A percentile compares a stretch with the other conserved stretches of the same genome.
phyloP scores from a whole-genome alignment of 306 rosid species.

The Lagenaria siceraria region DNA sequence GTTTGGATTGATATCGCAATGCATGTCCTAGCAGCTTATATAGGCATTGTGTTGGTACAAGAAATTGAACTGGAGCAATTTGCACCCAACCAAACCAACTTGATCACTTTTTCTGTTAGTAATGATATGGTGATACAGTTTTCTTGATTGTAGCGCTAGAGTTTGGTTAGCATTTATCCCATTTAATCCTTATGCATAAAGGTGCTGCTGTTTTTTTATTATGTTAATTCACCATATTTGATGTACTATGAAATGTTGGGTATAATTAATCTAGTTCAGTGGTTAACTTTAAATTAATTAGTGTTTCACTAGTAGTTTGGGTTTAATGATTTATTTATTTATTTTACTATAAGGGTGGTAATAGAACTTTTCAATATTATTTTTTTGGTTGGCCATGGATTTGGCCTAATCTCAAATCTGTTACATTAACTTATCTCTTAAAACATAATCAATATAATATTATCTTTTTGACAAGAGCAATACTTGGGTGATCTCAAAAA shows the following conservation, averaged over 20 bases:
- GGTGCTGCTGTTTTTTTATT: not conserved
- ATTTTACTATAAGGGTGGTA: too few relatives aligned
- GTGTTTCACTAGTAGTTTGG: not conserved
- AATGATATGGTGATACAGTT: not conserved
- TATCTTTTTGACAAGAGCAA: too few relatives aligned
- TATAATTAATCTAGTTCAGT: not conserved
- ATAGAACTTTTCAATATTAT: too few relatives aligned
- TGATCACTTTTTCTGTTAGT: not conserved
- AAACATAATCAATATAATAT: too few relatives aligned
- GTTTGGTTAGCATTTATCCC: not conserved
- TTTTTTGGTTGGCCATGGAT: not conserved
- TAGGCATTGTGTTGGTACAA: not conserved
- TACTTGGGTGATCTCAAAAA: too few relatives aligned
- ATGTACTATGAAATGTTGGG: not conserved
- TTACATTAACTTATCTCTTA: not conserved
- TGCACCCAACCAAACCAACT: not conserved
- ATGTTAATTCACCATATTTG: not conserved
- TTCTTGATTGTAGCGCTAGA: not conserved
- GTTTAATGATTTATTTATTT: too few relatives aligned
- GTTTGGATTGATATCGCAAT: not conserved
- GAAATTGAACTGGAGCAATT: not conserved
- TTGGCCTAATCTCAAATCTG: too few relatives aligned
- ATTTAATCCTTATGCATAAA: not conserved
- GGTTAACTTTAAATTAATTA: not conserved
- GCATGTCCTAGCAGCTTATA: not conserved